Conservation (phyloP, 305 asterid species). For the Fraxinus baroniana region DNA sequence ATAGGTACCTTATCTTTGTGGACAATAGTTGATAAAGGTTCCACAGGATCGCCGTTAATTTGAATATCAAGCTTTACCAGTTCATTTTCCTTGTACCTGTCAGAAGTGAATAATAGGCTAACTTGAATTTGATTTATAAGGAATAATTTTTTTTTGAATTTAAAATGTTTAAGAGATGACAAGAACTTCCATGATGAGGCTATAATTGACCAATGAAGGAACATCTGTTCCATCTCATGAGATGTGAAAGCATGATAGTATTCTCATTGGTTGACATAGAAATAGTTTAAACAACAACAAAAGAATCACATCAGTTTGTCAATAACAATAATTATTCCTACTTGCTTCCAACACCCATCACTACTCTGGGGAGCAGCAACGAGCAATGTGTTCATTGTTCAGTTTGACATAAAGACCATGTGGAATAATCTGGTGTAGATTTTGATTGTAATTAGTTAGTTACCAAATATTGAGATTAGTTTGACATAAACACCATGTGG, state of each 20-base stretch:
- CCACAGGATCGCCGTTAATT: conserved; percentile 87
- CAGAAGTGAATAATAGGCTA: conserved; percentile 14
- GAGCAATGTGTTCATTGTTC: not conserved
- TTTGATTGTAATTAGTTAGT: not conserved
- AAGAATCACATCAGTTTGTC: conserved; percentile 10
- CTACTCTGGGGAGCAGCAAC: not conserved
- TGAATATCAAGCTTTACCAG: conserved; percentile 94
- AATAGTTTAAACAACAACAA: not conserved
- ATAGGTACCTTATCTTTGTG: conserved; percentile 88
- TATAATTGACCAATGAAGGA: not conserved
- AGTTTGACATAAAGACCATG: not conserved
- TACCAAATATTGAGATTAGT: not conserved
- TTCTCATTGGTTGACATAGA: not conserved
- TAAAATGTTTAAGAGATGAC: not conserved
- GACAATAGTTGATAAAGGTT: conserved; percentile 95
- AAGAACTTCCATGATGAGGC: conserved; percentile 2
- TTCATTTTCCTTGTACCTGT: conserved; percentile 87
- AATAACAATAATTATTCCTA: not conserved
- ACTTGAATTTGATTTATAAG: not conserved
- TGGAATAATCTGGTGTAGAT: not conserved
- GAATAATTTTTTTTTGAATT: not conserved
- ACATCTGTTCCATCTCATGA: not conserved
- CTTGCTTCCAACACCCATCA: not conserved
- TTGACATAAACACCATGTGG: not conserved
- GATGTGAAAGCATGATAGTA: not conserved